Percentiles rank a stretch among this genome's conserved stretches.
Conservation (phyloP, 768 basidiomycete genomes). For the Mycena kentingensis region DNA sequence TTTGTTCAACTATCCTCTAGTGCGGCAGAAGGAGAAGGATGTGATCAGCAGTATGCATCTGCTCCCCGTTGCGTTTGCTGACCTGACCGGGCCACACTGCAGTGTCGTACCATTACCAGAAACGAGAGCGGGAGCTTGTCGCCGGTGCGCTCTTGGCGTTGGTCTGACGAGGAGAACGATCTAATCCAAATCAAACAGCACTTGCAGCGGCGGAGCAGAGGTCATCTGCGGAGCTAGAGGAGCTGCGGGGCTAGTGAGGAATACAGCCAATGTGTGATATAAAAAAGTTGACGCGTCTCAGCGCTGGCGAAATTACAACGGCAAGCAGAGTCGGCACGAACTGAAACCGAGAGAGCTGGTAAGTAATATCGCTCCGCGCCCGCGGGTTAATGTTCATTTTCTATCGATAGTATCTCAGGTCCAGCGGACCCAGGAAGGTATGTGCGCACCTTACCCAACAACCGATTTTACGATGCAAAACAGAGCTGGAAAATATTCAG, state of each 20-base stretch:
- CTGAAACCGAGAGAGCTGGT: slow-evolving; percentile 10
- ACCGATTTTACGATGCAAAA: background rate
- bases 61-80: background rate
- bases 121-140: slow-evolving; percentile 14
- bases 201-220: slow-evolving; percentile 12
- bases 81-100: background rate
- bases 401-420: background rate
- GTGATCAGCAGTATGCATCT: slow-evolving; percentile 14
- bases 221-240: slow-evolving; percentile 13
- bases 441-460: background rate
- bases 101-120: slow-evolving; percentile 21
- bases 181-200: background rate
- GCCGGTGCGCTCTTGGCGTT: slow-evolving; percentile 2
- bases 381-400: background rate
- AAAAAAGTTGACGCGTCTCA: background rate
- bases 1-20: background rate
- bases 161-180: background rate
- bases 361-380: background rate
- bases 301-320: slow-evolving; percentile 1
- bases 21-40: slow-evolving; percentile 18
- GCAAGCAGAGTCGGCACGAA: slow-evolving; percentile 4
- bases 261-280: background rate
- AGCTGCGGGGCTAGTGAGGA: slow-evolving; percentile 1
- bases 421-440: background rate
- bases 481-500: background rate